These are phyloP conservation scores for Mucor racemosus DNA, from an alignment of 371 early-diverging fungal genomes.

Conservation along the genomic window DNA sequence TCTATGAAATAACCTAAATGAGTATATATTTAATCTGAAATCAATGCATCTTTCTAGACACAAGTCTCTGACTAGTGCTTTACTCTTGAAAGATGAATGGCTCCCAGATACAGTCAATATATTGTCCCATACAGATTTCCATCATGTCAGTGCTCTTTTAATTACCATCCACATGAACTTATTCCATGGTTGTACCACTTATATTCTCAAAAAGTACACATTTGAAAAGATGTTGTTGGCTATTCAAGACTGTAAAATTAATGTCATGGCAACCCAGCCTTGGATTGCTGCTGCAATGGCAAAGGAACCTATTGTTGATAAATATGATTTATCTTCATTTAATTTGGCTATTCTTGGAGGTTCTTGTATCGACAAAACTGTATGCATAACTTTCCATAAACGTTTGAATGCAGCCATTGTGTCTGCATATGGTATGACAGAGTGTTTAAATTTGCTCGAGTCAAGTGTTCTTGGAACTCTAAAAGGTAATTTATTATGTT, in stretches of 20 bases:
- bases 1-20: neutral
- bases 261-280: constrained; percentile 71
- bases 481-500: constrained; percentile 33
- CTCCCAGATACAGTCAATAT: neutral
- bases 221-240: constrained; percentile 56
- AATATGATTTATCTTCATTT: constrained; percentile 71
- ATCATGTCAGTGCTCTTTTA: constrained; percentile 16
- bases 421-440: constrained; percentile 37
- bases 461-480: constrained; percentile 17
- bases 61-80: neutral
- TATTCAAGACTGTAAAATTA: constrained; percentile 63
- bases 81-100: neutral
- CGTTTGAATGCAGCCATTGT: constrained; percentile 39
- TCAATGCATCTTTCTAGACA: neutral
- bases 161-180: constrained; percentile 12
- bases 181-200: constrained; percentile 41
- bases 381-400: constrained; percentile 17
- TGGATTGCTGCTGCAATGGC: constrained; percentile 71
- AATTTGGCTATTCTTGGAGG: constrained; percentile 67
- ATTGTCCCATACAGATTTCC: constrained; percentile 4
- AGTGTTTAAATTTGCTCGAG: constrained; percentile 20
- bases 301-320: constrained; percentile 64
- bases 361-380: constrained; percentile 50
- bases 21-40: neutral
- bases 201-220: constrained; percentile 71